phyloP scores from a whole-genome alignment of 345 rosid genomes.

The Rhodamnia rubescens region DNA sequence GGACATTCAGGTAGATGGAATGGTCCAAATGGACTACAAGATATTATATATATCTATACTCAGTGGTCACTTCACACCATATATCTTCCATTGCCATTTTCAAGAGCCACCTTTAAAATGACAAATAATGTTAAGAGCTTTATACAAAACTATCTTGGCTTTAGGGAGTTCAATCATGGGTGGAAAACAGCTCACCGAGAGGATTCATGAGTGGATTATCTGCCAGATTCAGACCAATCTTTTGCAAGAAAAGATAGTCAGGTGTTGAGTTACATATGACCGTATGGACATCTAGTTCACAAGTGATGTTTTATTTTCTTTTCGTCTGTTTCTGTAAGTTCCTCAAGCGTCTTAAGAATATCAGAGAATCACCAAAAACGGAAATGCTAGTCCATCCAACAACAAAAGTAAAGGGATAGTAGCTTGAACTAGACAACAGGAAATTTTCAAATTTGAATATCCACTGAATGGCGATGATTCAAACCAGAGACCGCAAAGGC shows the following conservation, averaged over 20 bases:
- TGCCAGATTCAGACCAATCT: background rate
- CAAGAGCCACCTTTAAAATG: background rate
- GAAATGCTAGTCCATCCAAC: background rate
- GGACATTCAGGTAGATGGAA: background rate
- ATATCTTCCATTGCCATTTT: background rate
- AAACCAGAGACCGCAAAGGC: constrained; percentile 74
- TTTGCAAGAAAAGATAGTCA: background rate
- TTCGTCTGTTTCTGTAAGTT: background rate
- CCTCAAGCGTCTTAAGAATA: background rate
- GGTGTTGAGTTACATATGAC: background rate
- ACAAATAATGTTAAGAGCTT: background rate
- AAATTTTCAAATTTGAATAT: background rate
- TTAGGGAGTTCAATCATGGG: background rate
- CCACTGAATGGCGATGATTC: background rate
- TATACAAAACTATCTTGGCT: background rate
- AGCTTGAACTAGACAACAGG: background rate
- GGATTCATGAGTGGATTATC: background rate
- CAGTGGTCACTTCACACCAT: background rate
- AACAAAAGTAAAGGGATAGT: background rate
- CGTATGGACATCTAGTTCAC: background rate
- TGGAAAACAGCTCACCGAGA: background rate
- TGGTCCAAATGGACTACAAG: background rate
- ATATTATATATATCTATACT: background rate
- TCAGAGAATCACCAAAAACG: background rate
- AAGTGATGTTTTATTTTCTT: background rate